phyloP scores from a whole-genome alignment of 331 rosid genomes.

The Pyrus hybrid region DNA sequence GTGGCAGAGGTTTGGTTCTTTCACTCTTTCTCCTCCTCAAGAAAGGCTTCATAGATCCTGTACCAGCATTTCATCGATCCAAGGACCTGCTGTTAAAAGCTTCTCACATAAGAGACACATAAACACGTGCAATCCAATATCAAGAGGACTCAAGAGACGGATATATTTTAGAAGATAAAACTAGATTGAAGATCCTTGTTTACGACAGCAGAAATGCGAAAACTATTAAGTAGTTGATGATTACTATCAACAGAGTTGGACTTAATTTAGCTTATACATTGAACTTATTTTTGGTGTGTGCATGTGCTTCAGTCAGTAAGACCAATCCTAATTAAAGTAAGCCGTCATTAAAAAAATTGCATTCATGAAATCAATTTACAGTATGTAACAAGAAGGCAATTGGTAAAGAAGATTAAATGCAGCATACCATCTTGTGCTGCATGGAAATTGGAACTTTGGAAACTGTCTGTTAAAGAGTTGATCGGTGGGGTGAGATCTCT shows the following conservation, averaged over 20 bases:
- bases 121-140: slow-evolving; percentile 22
- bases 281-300: not conserved
- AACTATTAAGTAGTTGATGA: not conserved
- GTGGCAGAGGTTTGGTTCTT: slow-evolving; percentile 85
- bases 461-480: slow-evolving; percentile 62
- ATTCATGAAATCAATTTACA: no score
- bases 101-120: slow-evolving; percentile 59
- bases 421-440: slow-evolving; percentile 74
- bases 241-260: not conserved
- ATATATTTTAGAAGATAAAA: not conserved
- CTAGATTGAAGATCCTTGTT: not conserved
- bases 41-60: slow-evolving; percentile 82
- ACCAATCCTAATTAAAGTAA: not conserved
- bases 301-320: not conserved
- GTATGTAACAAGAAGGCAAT: no score
- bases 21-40: slow-evolving; percentile 74
- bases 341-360: no score
- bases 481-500: slow-evolving; percentile 72
- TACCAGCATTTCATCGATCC: slow-evolving; percentile 99
- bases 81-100: slow-evolving; percentile 93
- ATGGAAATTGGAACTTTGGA: slow-evolving; percentile 70
- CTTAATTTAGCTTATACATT: not conserved
- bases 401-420: not conserved
- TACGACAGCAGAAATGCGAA: not conserved
- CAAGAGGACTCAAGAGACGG: not conserved